Conservation (phyloP, 2,329 filamentous ascomycete species). For the Penicillium sclerotigenum region DNA sequence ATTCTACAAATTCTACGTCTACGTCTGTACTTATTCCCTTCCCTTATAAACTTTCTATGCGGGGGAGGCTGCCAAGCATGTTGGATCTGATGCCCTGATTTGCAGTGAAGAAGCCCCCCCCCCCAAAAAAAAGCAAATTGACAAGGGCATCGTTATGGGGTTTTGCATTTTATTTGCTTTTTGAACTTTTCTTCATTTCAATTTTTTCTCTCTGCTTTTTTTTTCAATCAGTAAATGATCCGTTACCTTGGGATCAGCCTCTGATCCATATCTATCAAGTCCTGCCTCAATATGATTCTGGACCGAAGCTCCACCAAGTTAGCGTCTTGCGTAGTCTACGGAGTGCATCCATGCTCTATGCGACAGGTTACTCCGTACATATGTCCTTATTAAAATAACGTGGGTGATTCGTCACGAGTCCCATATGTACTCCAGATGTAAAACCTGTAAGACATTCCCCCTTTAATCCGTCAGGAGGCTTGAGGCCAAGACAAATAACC, state of each 20-base stretch:
- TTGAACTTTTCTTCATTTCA: background rate
- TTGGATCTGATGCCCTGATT: conserved; percentile 22
- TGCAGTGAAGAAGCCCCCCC: conserved; percentile 21
- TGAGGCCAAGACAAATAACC: background rate
- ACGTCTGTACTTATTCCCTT: background rate
- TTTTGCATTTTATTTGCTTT: conserved; percentile 2
- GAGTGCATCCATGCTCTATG: background rate
- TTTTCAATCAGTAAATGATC: background rate
- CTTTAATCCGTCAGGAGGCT: background rate
- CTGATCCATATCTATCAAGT: background rate
- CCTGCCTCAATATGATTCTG: background rate
- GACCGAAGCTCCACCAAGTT: background rate
- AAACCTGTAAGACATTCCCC: conserved; percentile 6
- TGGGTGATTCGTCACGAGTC: conserved; percentile 1
- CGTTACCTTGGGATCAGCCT: conserved; percentile 2
- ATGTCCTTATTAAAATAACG: background rate
- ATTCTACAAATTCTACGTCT: background rate
- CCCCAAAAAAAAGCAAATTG: conserved; percentile 3
- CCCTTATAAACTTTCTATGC: conserved; percentile 24
- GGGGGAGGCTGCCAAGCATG: conserved; percentile 27
- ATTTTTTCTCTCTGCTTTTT: background rate
- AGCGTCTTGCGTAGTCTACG: background rate
- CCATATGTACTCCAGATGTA: background rate
- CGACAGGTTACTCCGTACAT: background rate
- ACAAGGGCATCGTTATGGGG: background rate